phyloP scores from a whole-genome alignment of 2,329 filamentous ascomycete genomes.

The Lanzia echinophila region DNA sequence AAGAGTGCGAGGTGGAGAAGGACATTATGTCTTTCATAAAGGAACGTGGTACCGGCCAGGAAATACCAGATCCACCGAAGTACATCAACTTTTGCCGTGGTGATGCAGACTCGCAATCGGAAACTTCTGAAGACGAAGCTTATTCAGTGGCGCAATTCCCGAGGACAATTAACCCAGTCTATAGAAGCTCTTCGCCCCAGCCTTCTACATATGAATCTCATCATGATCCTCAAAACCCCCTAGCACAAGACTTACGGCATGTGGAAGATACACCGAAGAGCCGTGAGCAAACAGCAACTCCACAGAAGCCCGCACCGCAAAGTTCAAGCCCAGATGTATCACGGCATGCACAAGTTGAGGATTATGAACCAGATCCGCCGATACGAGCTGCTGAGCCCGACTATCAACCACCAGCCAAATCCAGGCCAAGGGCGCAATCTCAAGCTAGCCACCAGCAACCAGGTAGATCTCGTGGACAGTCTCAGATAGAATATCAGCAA shows the following conservation, averaged over 20 bases:
- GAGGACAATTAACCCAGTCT: constrained; percentile 89
- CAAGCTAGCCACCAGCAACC: constrained; percentile 6
- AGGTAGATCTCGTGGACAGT: not conserved
- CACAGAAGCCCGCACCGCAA: constrained; percentile 39
- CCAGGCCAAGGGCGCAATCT: constrained; percentile 8
- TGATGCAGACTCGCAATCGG: constrained; percentile 76
- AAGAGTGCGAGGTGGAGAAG: constrained; percentile 94
- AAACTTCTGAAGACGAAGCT: constrained; percentile 75
- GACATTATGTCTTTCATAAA: constrained; percentile 87
- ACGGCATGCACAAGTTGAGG: constrained; percentile 19
- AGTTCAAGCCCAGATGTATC: constrained; percentile 14
- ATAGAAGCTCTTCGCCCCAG: constrained; percentile 91
- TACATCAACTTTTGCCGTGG: constrained; percentile 99
- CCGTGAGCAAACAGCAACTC: constrained; percentile 43
- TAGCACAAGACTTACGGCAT: constrained; percentile 63
- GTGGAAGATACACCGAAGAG: constrained; percentile 38
- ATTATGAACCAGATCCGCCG: constrained; percentile 29
- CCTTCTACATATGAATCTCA: constrained; percentile 90
- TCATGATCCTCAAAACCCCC: constrained; percentile 71
- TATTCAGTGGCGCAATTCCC: constrained; percentile 97
- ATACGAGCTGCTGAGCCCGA: constrained; percentile 4
- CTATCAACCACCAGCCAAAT: constrained; percentile 1
- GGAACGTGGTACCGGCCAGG: constrained; percentile 84
- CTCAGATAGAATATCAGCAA: constrained; percentile 9
- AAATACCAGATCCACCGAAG: constrained; percentile 93